Evolutionary conservation across 805 yeast genomes (phyloP), one percentile per base, ranked within the genome.

Genomic region (Ogataea allantospora): DNA sequence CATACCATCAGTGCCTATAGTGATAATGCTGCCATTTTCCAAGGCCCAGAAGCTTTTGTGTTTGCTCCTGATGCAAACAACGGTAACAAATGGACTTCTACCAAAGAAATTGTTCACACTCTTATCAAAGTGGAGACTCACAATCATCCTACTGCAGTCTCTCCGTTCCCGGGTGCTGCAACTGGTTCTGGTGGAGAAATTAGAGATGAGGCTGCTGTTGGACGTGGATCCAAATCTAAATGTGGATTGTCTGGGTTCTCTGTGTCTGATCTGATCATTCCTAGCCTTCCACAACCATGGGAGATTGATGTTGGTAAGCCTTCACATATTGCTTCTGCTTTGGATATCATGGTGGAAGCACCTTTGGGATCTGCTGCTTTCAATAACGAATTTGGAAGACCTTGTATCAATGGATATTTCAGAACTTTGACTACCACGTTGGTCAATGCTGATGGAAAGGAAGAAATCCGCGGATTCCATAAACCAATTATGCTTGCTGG

Each of bases 131-230:
- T 93, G 35, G 99, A 93, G 67, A 93, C 99, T 17, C 99, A 93
- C 65, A 93, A 93, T 68, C 99, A 93, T 64, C 99, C 99, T 38
- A 93, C 99, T 17, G 99, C 99, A 1, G 97, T 93, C 5, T 91
- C 98, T 16, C 99, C 99, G 27, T 93, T 88, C 67, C 89, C 99
- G 3, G 99, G 99, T 64, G 99, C 99, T 21, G 95, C 99, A 28
- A 93, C 99, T 10, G 99, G 99, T 47, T 89, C 98, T 8, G 99
- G 99, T 63, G 99, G 99, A 70, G 99, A 93, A 67, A 93, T 93
- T 57, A 86, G 99, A 74, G 99, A 93, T 65, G 99, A 93, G 69
- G 99, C 97, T 68, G 99, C 99, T 20, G 96, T 93, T 17, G 99
- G 99, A 47, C 80, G 97, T 63, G 99, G 99, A 30, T 91, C 98